These are phyloP conservation scores for Cryptosporidium bovis DNA, from an alignment of 169 alveolate genomes.

Conservation along the genomic window DNA sequence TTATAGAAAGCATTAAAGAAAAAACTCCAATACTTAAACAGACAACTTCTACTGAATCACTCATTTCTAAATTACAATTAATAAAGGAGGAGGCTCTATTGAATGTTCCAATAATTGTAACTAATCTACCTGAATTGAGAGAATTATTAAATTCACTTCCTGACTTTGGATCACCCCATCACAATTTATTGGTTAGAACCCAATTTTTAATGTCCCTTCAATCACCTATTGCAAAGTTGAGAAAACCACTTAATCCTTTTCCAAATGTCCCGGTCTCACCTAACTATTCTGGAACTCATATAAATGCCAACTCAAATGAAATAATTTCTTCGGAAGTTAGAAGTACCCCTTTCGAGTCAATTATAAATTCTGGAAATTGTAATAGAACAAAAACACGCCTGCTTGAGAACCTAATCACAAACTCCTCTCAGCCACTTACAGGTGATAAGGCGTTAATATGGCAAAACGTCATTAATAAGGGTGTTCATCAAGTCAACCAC, in stretches of 20 bases:
- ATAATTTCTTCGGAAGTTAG: neutral
- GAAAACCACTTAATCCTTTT: constrained; percentile 66
- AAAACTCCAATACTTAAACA: constrained; percentile 37
- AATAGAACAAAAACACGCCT: constrained; percentile 6
- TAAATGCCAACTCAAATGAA: neutral
- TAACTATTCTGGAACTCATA: neutral
- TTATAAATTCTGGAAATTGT: neutral
- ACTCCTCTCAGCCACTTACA: constrained; percentile 20
- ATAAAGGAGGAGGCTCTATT: constrained; percentile 65
- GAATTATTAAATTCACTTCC: constrained; percentile 55
- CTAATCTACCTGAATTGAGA: constrained; percentile 60
- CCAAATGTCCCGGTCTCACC: constrained; percentile 31
- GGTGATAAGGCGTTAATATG: constrained; percentile 5
- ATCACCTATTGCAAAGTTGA: constrained; percentile 60
- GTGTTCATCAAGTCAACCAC: constrained; percentile 29
- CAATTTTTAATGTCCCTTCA: constrained; percentile 69
- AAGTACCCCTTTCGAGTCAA: neutral
- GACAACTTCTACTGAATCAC: constrained; percentile 20
- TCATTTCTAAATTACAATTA: constrained; percentile 40
- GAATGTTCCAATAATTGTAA: constrained; percentile 69
- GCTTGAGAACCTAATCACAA: neutral
- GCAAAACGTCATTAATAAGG: constrained; percentile 40
- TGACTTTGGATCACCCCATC: constrained; percentile 73
- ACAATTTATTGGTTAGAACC: constrained; percentile 46
- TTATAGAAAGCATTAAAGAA: constrained; percentile 44